Base-by-base conservation (phyloP, 1,284 basidiomycete genomes). In the Puccinia coronata region DNA sequence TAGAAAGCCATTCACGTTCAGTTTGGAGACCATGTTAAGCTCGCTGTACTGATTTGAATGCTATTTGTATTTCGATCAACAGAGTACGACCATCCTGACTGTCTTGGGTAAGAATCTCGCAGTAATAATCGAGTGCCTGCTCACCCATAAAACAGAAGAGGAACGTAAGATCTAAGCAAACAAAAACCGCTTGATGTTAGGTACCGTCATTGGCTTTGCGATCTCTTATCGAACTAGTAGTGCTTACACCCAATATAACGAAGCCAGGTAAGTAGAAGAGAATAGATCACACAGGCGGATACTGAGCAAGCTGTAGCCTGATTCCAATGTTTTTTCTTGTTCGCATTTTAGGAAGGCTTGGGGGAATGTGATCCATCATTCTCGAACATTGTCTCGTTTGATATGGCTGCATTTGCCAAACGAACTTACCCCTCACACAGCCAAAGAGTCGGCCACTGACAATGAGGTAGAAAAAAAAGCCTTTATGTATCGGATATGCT, bases 81-180 rank as follows among this genome's bases (percentile, higher is more conserved):
- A 79, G 76, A 79, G 76, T 34, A 55, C 76, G n/a, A 79, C 76
- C 5, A 79, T 79, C 51, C 31, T 79, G 47, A 79, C 76, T 36
- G 76, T 79, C 12, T 55, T 79, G 76, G 76, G 76, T 79, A 55
- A 79, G 49, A 12, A 67, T 67, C 36, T 23, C 39, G 41, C 31
- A 12, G 2, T 9, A 65, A 20, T 53, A 8, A 25, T 51, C 16
- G 8, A 49, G 3, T 16, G 23, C 31, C 23, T 34, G 53, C 23
- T 53, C 5, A 20, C 8, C 34, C 55, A 57, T 14, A 0, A 59
- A 8, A 75, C 2, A 41, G 18, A 23, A 47, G 41, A 3, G n/a
- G 18, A 23, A 41, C 2, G 31, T 4, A 31, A 18, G 18, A 55
- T 3, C 51, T 59, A 25, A 72, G 43, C 23, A 5, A 39, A 49